Base-by-base conservation (phyloP, 139 green algal genomes). In the Diplosphaera chodatii region DNA sequence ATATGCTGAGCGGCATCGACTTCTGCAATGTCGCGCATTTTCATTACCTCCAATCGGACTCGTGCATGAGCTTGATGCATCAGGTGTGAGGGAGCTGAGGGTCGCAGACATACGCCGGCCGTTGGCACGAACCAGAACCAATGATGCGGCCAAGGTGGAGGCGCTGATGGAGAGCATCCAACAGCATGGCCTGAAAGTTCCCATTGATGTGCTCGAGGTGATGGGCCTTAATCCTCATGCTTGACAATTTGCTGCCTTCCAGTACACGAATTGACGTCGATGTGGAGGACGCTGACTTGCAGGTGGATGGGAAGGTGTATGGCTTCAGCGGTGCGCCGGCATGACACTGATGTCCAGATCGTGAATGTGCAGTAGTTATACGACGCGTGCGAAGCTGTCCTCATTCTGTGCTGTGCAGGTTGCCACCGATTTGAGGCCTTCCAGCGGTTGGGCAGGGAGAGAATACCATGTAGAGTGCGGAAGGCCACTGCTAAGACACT, bases 361-460 rank as follows among this genome's bases (percentile, higher is more conserved):
- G 37, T 48, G 37, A 6, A 6, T 48, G 37, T 48, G 37, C 37
- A 48, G 37, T 48, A 48, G n/a, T n/a, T n/a, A n/a, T n/a, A n/a
- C n/a, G n/a, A n/a, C n/a, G n/a, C n/a, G n/a, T n/a, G n/a, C 8
- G 37, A 48, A 20, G 37, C 10, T 48, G 37, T 48, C 37, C 6
- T 48, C 37, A 48, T 6, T 10, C 4, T 59, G 18, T 59, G 48
- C 48, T 27, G 48, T 27, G 48, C 79, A 20, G 92, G 92, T 31
- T 97, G 91, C 69, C 92, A 96, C 66, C 69, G 91, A 29, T 94
- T 71, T 37, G 89, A 96, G 77, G 82, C 92, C 0, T 87, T 94
- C 63, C 82, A 93, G 73, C 71, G 83, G 33, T 77, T 97, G 66
- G 91, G 91, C 0, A 55, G 80, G 41, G 74, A 90, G 28, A 93